Evolutionary conservation across 1,284 basidiomycete genomes (phyloP).

Genomic region (Irpex lacteus): DNA sequence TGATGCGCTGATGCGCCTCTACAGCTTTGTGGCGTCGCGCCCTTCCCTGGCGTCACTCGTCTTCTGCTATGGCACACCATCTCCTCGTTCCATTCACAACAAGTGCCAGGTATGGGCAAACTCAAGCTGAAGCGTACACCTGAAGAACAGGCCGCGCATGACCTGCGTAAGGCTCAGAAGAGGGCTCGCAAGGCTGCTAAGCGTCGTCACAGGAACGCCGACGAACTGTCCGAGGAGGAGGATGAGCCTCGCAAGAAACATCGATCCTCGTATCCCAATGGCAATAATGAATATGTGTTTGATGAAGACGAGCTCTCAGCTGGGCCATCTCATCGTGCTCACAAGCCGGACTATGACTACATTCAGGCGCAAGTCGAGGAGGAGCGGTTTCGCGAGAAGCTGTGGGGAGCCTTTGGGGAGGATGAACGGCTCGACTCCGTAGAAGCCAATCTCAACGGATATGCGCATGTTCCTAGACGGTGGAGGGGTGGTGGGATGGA

Average conservation of each 20-base stretch:
- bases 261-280: not conserved
- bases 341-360: slow-evolving; percentile 45
- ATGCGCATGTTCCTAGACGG: slow-evolving; percentile 60
- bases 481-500: slow-evolving; percentile 42
- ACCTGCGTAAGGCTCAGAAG: slow-evolving; percentile 46
- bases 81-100: too few relatives aligned
- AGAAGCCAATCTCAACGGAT: slow-evolving; percentile 62
- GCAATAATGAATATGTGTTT: not conserved
- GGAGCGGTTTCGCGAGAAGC: slow-evolving; percentile 61
- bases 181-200: slow-evolving; percentile 40
- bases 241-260: slow-evolving; percentile 1
- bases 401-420: slow-evolving; percentile 66
- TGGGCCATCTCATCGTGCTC: slow-evolving; percentile 15
- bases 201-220: slow-evolving; percentile 16
- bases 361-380: slow-evolving; percentile 59
- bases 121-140: slow-evolving; percentile 71
- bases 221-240: slow-evolving; percentile 1
- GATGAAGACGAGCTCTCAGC: not conserved
- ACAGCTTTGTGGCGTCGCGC: not conserved
- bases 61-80: not conserved
- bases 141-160: slow-evolving; percentile 59
- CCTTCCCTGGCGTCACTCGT: not conserved
- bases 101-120: slow-evolving; percentile 45
- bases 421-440: slow-evolving; percentile 64
- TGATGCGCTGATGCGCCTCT: not conserved